These are phyloP conservation scores for Amylocarpus encephaloides DNA, from an alignment of 2,329 filamentous ascomycete genomes.

Conservation along the genomic window DNA sequence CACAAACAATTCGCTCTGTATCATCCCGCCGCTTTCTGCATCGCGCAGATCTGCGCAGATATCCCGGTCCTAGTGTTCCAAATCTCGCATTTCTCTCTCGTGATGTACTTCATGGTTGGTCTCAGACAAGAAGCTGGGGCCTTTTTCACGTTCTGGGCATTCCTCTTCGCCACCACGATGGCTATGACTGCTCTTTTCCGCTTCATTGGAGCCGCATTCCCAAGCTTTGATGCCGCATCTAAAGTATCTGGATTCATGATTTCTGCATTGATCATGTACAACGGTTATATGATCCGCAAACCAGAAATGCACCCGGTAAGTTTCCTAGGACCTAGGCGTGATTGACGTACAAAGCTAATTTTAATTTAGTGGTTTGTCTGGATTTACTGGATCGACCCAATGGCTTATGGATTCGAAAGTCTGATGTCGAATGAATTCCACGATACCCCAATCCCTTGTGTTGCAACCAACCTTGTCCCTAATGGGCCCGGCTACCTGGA, in stretches of 20 bases:
- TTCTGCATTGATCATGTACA: slow-evolving; percentile 52
- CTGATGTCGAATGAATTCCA: slow-evolving; percentile 68
- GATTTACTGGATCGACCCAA: slow-evolving; percentile 54
- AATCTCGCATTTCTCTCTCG: slow-evolving; percentile 49
- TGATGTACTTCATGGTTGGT: slow-evolving; percentile 59
- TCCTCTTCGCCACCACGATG: slow-evolving; percentile 46
- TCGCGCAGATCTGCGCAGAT: slow-evolving; percentile 49
- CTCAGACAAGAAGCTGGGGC: slow-evolving; percentile 43
- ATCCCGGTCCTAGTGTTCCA: slow-evolving; percentile 53
- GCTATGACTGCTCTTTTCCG: slow-evolving; percentile 55
- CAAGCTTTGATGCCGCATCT: slow-evolving; percentile 51
- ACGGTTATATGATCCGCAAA: slow-evolving; percentile 57
- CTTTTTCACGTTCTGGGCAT: slow-evolving; percentile 59
- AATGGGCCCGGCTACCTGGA: slow-evolving; percentile 42
- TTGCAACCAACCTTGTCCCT: slow-evolving; percentile 44
- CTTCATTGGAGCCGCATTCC: slow-evolving; percentile 47
- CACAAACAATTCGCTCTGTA: slow-evolving; percentile 52
- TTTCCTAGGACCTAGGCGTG: background rate
- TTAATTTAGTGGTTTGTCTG: slow-evolving; percentile 47
- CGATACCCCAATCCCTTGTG: slow-evolving; percentile 45
- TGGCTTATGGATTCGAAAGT: slow-evolving; percentile 64
- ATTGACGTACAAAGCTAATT: slow-evolving; percentile 22
- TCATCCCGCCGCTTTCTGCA: slow-evolving; percentile 53
- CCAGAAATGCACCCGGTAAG: slow-evolving; percentile 48
- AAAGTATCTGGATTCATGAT: slow-evolving; percentile 49